Evolutionary conservation across 2,329 filamentous ascomycete genomes (phyloP), one percentile per base, ranked within the genome.

Genomic region (Fusarium proliferatum): DNA sequence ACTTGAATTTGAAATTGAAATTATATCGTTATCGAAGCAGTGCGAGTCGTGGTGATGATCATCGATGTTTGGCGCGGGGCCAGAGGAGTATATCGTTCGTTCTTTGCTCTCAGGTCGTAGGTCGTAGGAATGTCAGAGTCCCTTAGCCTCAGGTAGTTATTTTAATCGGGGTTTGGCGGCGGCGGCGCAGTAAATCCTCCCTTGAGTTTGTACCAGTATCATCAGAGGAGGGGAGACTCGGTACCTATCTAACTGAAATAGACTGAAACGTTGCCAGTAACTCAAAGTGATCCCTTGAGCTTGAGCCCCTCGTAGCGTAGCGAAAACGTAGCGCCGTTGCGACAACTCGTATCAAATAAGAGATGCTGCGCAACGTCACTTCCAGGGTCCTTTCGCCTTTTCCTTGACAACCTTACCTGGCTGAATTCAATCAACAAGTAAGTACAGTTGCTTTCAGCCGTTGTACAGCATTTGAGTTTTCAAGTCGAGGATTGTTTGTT

Each of bases 141-240:
- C 42, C 42, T 26, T 26, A 26, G 42, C 42, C 16, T 26, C 17
- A n/a, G 23, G 23, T 46, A 45, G 43, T 55, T 56, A 34, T 42
- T 34, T 56, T 16, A 53, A 38, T 52, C n/a, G 39, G 38, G 39
- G 23, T 67, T 28, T 28, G 39, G 52, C 21, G 23, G 49, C 21
- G 23, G 49, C 46, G 51, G 63, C 62, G 64, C 43, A 61, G 56
- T 30, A 69, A 43, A 69, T 63, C 38, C 64, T 69, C 68, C 64
- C 59, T 63, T 55, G 48, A 12, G 45, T 26, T 52, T 23, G 33
- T 33, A 33, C 33, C 33, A 33, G 38, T 64, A 43, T 43, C 52
- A 56, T 61, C n/a, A 39, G 67, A 45, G 48, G 42, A 39, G 34
- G 34, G 34, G 23, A 53, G 13, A 39, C 38, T 43, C 56, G n/a